A percentile compares a stretch with the other conserved stretches of the same genome.
Evolutionary conservation across 2,329 filamentous ascomycete genomes (phyloP).

Genomic region (Pseudocercospora crystallina): DNA sequence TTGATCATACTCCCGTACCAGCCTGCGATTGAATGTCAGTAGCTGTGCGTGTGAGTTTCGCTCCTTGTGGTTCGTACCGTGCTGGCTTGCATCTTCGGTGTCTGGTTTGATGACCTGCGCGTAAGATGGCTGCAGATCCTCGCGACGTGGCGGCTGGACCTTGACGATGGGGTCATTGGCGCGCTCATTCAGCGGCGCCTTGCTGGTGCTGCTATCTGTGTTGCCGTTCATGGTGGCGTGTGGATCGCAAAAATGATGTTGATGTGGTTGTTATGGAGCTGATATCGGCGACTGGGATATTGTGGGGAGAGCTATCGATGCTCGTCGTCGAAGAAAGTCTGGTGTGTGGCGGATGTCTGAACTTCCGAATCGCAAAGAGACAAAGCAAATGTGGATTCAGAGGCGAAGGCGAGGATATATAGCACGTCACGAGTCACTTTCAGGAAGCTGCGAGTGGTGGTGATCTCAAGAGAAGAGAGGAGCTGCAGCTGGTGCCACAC

Average conservation of each 20-base stretch:
- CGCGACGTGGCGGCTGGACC: slow-evolving; percentile 76
- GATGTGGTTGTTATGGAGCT: background rate
- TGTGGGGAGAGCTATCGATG: background rate
- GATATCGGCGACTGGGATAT: background rate
- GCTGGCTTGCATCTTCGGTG: slow-evolving; percentile 62
- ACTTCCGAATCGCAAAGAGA: too few species aligned
- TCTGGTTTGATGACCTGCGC: slow-evolving; percentile 64
- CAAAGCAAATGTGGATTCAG: background rate
- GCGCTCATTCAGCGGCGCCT: slow-evolving; percentile 35
- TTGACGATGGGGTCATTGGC: slow-evolving; percentile 41
- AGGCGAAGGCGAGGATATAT: slow-evolving; percentile 8
- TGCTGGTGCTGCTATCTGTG: slow-evolving; percentile 34
- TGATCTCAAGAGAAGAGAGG: too few species aligned
- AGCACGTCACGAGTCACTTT: slow-evolving; percentile 3
- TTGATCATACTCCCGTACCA: slow-evolving; percentile 80
- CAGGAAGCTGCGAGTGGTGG: too few species aligned
- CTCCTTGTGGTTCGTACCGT: slow-evolving; percentile 43
- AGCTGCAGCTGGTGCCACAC: too few species aligned
- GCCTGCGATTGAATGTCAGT: slow-evolving; percentile 34
- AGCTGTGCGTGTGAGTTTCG: too few species aligned
- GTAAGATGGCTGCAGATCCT: slow-evolving; percentile 75
- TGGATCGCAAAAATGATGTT: background rate
- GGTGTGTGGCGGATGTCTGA: too few species aligned
- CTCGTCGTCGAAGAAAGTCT: background rate
- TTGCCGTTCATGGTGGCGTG: slow-evolving; percentile 20